Conservation (phyloP, 495 filamentous ascomycete genomes). For the Penicillium salamii region DNA sequence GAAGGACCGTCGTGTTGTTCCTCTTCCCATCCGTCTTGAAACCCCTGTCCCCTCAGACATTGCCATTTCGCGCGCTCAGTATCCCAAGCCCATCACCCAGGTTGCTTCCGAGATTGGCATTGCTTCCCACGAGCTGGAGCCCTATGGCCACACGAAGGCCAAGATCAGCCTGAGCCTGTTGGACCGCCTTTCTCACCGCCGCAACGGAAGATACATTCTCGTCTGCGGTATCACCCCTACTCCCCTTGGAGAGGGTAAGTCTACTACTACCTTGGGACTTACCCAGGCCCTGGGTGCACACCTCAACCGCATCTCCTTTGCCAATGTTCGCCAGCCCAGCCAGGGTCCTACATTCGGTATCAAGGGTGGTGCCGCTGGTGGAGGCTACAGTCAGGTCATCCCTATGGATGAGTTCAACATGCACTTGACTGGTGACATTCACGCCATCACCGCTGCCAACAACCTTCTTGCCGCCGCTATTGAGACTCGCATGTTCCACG, state of each 20-base stretch:
- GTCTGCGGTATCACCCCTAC: slow-evolving; percentile 96
- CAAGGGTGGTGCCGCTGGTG: slow-evolving; percentile 95
- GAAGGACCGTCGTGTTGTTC: slow-evolving; percentile 69
- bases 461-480: slow-evolving; percentile 98
- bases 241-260: slow-evolving; percentile 97
- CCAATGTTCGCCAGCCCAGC: slow-evolving; percentile 94
- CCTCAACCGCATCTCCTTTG: slow-evolving; percentile 81
- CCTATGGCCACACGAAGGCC: slow-evolving; percentile 91
- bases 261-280: slow-evolving; percentile 95
- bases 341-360: slow-evolving; percentile 98
- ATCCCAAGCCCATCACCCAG: slow-evolving; percentile 81
- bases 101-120: slow-evolving; percentile 88
- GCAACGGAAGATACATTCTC: slow-evolving; percentile 85
- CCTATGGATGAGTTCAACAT: slow-evolving; percentile 99
- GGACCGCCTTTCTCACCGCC: slow-evolving; percentile 79
- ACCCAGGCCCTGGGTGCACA: slow-evolving; percentile 93
- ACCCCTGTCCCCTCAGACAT: slow-evolving; percentile 90
- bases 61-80: slow-evolving; percentile 82
- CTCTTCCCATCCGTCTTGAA: slow-evolving; percentile 72
- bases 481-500: slow-evolving; percentile 97
- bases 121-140: slow-evolving; percentile 79
- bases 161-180: slow-evolving; percentile 84
- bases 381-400: slow-evolving; percentile 97
- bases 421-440: slow-evolving; percentile 95
- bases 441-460: slow-evolving; percentile 95